phyloP scores from a whole-genome alignment of 352 stramenopile species.

The Globisporangium spinosum region DNA sequence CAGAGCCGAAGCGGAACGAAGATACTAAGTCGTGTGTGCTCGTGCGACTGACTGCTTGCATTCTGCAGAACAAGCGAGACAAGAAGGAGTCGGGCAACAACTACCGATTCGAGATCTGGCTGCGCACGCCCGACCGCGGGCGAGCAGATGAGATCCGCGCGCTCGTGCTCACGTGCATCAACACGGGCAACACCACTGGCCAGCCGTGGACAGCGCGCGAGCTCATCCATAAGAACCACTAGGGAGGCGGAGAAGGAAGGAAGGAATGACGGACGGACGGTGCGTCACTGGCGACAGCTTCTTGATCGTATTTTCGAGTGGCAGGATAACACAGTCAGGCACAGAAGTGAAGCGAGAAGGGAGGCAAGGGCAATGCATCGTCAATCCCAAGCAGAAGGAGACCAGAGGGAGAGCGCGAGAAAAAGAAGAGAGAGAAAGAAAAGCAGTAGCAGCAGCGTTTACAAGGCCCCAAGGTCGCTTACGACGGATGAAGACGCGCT shows the following conservation, averaged over 20 bases:
- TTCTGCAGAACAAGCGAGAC: slow-evolving; percentile 73
- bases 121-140: slow-evolving; percentile 54
- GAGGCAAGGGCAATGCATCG: not conserved
- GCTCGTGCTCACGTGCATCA: slow-evolving; percentile 65
- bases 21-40: not conserved
- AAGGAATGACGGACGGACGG: too few species aligned
- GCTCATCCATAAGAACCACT: slow-evolving; percentile 84
- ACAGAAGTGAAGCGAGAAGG: not conserved
- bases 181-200: slow-evolving; percentile 46
- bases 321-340: not conserved
- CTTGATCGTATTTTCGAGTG: not conserved
- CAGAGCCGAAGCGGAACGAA: not conserved
- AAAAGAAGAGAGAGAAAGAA: slow-evolving; percentile 5
- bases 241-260: slow-evolving; percentile 9
- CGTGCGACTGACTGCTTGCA: not conserved
- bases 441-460: not conserved
- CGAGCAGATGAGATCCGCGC: slow-evolving; percentile 74
- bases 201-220: slow-evolving; percentile 51
- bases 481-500: not conserved
- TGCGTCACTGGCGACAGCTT: not conserved
- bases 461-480: not conserved
- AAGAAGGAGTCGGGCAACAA: slow-evolving; percentile 81
- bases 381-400: not conserved
- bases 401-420: not conserved
- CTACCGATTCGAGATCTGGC: slow-evolving; percentile 86